Base-by-base conservation (phyloP, 148 eudicot genomes). In the Cornus florida region DNA sequence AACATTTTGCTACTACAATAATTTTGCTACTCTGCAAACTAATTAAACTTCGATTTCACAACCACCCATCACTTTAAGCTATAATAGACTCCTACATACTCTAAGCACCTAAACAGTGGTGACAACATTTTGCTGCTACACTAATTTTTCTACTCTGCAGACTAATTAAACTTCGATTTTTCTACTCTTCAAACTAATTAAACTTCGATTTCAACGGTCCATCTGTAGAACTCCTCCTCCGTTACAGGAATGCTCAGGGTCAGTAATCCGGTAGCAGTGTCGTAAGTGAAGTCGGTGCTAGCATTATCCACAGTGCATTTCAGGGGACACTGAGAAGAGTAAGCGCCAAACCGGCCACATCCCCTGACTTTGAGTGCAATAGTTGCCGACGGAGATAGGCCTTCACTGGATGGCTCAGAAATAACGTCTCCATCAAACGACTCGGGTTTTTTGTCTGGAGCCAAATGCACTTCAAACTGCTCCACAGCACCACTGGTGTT, bases 401-500 rank as follows among this genome's bases (percentile, higher is more conserved):
- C 82, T 43, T 80, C 76, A 33, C 83, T 75, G 64, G 78, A 46
- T 23, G 32, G 80, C 43, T 89, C 89, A 7, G 82, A 80, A 11
- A 53, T 20, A 68, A 71, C 82, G 22, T 86, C 85, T 11, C 87
- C 88, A 78, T 83, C 83, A 28, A 64, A 74, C 64, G 70, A 73
- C 64, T 77, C 84, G 0, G 82, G 43, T 72, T 85, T 68, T 57
- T 76, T 81, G 53, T 78, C 84, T n/a, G 84, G 56, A n/a, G 80
- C 62, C 31, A 43, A 28, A 39, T 75, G 72, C 69, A 93, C 87
- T 41, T 89, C 87, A 75, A 78, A 81, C 16, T 86, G 83, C 77
- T 92, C 93, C 72, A 92, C 87, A 59, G 97, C 99, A 17, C 97
- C 97, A 50, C 97, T 70, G 11, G 86, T 20, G 82, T 95, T 95